Evolutionary conservation across 768 basidiomycete species (phyloP).

Genomic region (Amanita inopinata): DNA sequence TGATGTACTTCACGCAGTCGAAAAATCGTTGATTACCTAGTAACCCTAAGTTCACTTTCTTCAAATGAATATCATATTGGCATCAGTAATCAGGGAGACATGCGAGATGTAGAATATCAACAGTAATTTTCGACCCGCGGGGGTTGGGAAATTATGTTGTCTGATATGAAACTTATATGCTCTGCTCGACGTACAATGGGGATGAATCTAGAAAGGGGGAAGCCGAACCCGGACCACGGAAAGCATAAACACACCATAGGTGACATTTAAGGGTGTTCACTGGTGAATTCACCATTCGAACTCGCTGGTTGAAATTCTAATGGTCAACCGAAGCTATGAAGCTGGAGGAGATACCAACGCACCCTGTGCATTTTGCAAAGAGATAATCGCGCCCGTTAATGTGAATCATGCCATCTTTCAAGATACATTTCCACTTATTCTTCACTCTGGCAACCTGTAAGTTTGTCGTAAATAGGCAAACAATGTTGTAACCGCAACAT

Average conservation of each 20-base stretch:
- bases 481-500: no score
- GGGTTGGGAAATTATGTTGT: not conserved
- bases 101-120: not conserved
- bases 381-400: constrained; percentile 97
- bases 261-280: not conserved
- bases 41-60: not conserved
- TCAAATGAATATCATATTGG: not conserved
- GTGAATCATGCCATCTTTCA: constrained; percentile 97
- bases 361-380: constrained; percentile 96
- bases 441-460: constrained; percentile 97
- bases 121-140: no score
- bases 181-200: not conserved
- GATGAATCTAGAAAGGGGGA: not conserved
- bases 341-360: constrained; percentile 18
- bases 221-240: no score
- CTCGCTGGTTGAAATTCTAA: constrained; percentile 22
- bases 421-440: constrained; percentile 98
- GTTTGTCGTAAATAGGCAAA: no score
- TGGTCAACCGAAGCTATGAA: not conserved
- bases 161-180: constrained; percentile 3
- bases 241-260: no score
- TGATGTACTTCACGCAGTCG: not conserved
- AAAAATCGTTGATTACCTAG: not conserved
- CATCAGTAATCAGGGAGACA: not conserved
- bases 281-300: constrained; percentile 32